Conservation (phyloP, 352 stramenopile species). For the Pythium monospermum region DNA sequence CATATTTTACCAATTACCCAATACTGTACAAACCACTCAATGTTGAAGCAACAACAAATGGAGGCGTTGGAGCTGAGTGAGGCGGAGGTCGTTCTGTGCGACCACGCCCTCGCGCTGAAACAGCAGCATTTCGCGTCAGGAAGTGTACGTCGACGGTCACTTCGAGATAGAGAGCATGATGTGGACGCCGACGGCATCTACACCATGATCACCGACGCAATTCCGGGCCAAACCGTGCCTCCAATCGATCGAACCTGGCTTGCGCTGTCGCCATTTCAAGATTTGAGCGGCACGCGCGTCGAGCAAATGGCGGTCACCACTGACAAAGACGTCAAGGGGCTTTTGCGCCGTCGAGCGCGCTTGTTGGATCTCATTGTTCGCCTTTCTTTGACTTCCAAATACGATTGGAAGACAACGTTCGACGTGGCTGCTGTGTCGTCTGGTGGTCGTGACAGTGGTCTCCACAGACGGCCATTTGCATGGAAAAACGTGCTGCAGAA, state of each 20-base stretch:
- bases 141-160: no score
- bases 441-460: not conserved
- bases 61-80: no score
- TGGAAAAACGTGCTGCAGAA: slow-evolving; percentile 9
- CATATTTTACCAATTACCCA: no score
- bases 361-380: slow-evolving; percentile 10
- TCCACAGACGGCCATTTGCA: not conserved
- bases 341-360: slow-evolving; percentile 9
- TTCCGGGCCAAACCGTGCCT: slow-evolving; percentile 7
- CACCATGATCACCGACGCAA: slow-evolving; percentile 2
- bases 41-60: no score
- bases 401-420: slow-evolving; percentile 14
- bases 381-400: slow-evolving; percentile 2
- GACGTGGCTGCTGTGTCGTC: not conserved
- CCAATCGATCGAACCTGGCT: slow-evolving; percentile 7
- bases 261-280: slow-evolving; percentile 16
- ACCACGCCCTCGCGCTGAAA: no score
- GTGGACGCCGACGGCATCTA: slow-evolving; percentile 14
- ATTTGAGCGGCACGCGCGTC: slow-evolving; percentile 9
- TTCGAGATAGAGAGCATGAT: no score
- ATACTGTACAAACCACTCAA: no score
- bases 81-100: no score
- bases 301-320: slow-evolving; percentile 3
- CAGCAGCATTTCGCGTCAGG: no score
- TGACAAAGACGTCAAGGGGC: slow-evolving; percentile 1